A percentile compares a stretch with the other conserved stretches of the same genome.
Evolutionary conservation across 106 monocot genomes (phyloP).

Genomic region (Ottelia alismoides): DNA sequence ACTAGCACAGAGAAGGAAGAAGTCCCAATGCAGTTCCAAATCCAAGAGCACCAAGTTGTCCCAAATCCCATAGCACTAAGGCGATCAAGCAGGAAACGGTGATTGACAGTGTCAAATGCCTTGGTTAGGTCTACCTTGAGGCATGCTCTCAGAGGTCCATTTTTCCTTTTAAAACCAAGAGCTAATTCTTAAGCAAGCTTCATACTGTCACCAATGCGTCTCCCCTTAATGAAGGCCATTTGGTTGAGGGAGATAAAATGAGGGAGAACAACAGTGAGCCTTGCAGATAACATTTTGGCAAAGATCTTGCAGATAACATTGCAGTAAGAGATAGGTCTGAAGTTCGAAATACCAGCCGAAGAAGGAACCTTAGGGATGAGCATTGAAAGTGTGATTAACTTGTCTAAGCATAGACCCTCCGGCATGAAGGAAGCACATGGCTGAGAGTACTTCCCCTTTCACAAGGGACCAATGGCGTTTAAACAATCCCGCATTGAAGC

Average conservation of each 20-base stretch:
- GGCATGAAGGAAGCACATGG: no score
- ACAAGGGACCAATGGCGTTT: no score
- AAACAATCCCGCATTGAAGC: no score
- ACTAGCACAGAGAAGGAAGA: background rate
- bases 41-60: background rate
- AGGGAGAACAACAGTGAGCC: background rate
- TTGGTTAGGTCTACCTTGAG: background rate
- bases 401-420: no score
- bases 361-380: background rate
- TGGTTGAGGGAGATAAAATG: conserved; percentile 1
- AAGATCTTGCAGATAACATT: background rate
- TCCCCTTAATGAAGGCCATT: background rate
- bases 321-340: background rate
- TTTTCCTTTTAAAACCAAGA: background rate
- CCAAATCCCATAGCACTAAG: background rate
- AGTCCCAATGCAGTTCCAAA: background rate
- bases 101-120: background rate
- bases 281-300: background rate
- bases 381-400: background rate
- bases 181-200: background rate
- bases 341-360: background rate
- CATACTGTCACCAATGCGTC: background rate
- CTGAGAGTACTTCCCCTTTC: no score
- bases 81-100: background rate
- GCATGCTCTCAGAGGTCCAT: background rate